Evolutionary conservation across 352 stramenopile genomes (phyloP), one percentile per base, ranked within the genome.

Genomic region (Globisporangium nunn): DNA sequence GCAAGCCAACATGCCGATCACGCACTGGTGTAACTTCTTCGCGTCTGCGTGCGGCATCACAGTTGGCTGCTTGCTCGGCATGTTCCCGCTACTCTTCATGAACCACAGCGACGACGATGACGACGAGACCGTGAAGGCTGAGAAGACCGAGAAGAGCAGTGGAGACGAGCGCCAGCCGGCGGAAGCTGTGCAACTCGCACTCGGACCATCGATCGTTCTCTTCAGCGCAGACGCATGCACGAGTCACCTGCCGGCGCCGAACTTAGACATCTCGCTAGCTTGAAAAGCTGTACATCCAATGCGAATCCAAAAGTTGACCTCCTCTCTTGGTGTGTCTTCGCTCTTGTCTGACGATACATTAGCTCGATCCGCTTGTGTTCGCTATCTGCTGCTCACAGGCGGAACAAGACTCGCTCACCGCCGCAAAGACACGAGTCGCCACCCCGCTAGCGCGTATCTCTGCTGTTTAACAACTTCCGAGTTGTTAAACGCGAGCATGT

Each of bases 1-100:
- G 10, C 84, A 96, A 59, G 77, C 81, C 29, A 75, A 82, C 61
- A 90, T 90, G 74, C 64, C 71, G 33, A 67, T 88, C 56, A 90
- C 83, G 39, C 74, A 85, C 56, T 88, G 75, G 69, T 75, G 70
- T 58, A 88, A 89, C 48, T 89, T 92, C 56, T 57, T 88, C 41
- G 85, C 84, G 23, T 91, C 81, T 3, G 82, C 85, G 2, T 66
- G 87, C 2, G 88, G 89, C 28, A 94, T 97, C 60, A 87, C 84
- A 0, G 48, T 96, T 23, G 90, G 90, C 40, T 97, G 90, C 59
- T 69, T 96, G 35, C 71, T 97, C 6, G 88, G 87, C 17, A 96
- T 97, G 88, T 90, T 95, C 41, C 88, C 89, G 31, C 68, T 97
- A 52, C 64, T 96, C 37, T 93, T 96, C 58, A 90, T 93, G 72